A percentile compares a stretch with the other conserved stretches of the same genome.
Conservation (phyloP, 805 yeast species). For the Hemisphaericaspora nanyangensis region DNA sequence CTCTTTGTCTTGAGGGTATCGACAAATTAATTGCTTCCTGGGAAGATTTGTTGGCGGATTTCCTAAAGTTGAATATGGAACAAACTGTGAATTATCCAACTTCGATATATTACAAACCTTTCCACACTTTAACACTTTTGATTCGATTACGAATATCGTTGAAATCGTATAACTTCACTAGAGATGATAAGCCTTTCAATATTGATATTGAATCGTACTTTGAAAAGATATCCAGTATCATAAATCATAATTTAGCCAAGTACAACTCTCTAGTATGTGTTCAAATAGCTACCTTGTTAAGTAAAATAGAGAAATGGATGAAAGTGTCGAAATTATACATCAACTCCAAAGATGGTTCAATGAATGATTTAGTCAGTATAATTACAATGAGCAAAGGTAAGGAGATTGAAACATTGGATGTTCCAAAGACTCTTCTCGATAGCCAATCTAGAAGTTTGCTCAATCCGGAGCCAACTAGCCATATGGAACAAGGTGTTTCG, state of each 20-base stretch:
- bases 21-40: slow-evolving; percentile 42
- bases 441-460: no score
- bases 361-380: slow-evolving; percentile 21
- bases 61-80: slow-evolving; percentile 33
- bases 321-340: slow-evolving; percentile 15
- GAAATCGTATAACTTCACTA: slow-evolving; percentile 32
- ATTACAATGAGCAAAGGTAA: slow-evolving; percentile 27
- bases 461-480: no score
- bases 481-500: no score
- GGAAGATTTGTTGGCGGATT: slow-evolving; percentile 44
- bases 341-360: slow-evolving; percentile 3
- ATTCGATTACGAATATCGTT: slow-evolving; percentile 45
- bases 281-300: slow-evolving; percentile 19
- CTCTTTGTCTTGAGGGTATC: slow-evolving; percentile 34
- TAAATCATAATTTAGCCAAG: slow-evolving; percentile 16
- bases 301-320: slow-evolving; percentile 27
- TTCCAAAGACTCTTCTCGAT: slow-evolving; percentile 16
- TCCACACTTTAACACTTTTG: slow-evolving; percentile 48
- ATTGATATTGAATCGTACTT: slow-evolving; percentile 20
- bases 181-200: slow-evolving; percentile 9
- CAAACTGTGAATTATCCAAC: slow-evolving; percentile 44
- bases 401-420: slow-evolving; percentile 28
- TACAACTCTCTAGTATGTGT: slow-evolving; percentile 20
- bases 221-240: slow-evolving; percentile 13
- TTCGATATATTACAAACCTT: slow-evolving; percentile 49